A percentile compares a stretch with the other conserved stretches of the same genome.
phyloP scores from a whole-genome alignment of 1,284 basidiomycete genomes.

The Filobasidium uniguttulatum region DNA sequence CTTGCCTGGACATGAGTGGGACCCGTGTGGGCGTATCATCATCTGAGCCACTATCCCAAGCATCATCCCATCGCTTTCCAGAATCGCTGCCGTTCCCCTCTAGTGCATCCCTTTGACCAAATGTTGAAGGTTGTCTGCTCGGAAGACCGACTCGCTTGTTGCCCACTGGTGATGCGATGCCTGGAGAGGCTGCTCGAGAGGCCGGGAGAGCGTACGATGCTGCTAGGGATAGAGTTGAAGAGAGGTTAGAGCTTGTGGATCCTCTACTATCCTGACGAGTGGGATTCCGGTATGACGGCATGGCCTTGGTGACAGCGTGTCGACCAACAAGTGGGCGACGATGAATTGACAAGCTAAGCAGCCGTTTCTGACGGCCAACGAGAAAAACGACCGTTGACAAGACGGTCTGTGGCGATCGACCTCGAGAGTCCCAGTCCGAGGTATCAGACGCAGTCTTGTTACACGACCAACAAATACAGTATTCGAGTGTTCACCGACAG shows the following conservation, averaged over 20 bases:
- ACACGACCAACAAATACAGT: no score
- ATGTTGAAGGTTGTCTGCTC: not conserved
- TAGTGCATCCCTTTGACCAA: not conserved
- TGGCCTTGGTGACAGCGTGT: no score
- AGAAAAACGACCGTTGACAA: no score
- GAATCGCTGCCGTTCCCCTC: not conserved
- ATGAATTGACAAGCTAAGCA: no score
- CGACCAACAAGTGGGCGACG: no score
- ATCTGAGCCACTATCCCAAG: slow-evolving; percentile 13
- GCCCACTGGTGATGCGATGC: not conserved
- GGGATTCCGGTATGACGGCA: not conserved
- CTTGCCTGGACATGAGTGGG: not conserved
- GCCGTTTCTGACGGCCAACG: no score
- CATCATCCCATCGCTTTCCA: slow-evolving; percentile 5
- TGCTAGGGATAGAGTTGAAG: not conserved
- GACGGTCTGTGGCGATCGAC: no score
- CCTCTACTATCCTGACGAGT: no score
- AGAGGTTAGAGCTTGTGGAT: no score
- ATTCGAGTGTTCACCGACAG: no score
- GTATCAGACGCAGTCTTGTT: no score
- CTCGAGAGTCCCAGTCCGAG: no score
- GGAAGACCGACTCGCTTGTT: not conserved
- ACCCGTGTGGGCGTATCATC: slow-evolving; percentile 3
- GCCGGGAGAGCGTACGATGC: not conserved
- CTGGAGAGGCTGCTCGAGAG: not conserved